Evolutionary conservation across 2,329 filamentous ascomycete genomes (phyloP).

Genomic region (Volutella citrinella): DNA sequence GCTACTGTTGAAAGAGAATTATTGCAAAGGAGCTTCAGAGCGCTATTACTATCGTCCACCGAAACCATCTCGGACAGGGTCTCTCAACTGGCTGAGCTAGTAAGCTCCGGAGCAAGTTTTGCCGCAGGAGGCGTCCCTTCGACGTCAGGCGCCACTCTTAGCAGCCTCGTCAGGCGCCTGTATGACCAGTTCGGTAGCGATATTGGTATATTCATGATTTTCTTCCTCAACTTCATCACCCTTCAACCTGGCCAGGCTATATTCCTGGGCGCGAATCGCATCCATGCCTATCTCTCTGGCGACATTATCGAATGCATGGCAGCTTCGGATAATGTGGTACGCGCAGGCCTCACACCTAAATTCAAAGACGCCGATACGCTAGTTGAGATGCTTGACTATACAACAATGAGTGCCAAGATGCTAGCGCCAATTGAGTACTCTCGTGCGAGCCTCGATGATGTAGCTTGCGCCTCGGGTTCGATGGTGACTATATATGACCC

Average conservation of each 20-base stretch:
- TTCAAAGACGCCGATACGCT: slow-evolving; percentile 94
- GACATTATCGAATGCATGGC: slow-evolving; percentile 99
- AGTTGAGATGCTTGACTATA: slow-evolving; percentile 85
- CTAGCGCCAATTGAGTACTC: slow-evolving; percentile 84
- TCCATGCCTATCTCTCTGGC: slow-evolving; percentile 89
- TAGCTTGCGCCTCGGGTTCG: slow-evolving; percentile 75
- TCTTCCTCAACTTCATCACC: slow-evolving; percentile 95
- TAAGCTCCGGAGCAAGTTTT: slow-evolving; percentile 66
- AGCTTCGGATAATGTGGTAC: slow-evolving; percentile 96
- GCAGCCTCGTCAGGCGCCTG: slow-evolving; percentile 73
- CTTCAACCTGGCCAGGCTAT: slow-evolving; percentile 87
- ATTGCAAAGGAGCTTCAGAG: slow-evolving; percentile 70
- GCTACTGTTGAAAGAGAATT: slow-evolving; percentile 70
- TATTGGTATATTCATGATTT: slow-evolving; percentile 92
- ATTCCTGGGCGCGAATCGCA: slow-evolving; percentile 94
- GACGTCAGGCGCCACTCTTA: slow-evolving; percentile 66
- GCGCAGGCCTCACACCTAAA: slow-evolving; percentile 95
- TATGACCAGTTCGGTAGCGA: slow-evolving; percentile 84
- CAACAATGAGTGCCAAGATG: slow-evolving; percentile 92
- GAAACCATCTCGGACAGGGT: slow-evolving; percentile 56
- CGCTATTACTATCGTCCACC: slow-evolving; percentile 75
- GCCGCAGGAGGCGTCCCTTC: slow-evolving; percentile 69
- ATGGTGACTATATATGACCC: slow-evolving; percentile 80
- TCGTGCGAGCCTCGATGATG: slow-evolving; percentile 75
- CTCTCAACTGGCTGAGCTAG: slow-evolving; percentile 67